Conservation (phyloP, 163 green algal genomes). For the Chlorella variabilis region DNA sequence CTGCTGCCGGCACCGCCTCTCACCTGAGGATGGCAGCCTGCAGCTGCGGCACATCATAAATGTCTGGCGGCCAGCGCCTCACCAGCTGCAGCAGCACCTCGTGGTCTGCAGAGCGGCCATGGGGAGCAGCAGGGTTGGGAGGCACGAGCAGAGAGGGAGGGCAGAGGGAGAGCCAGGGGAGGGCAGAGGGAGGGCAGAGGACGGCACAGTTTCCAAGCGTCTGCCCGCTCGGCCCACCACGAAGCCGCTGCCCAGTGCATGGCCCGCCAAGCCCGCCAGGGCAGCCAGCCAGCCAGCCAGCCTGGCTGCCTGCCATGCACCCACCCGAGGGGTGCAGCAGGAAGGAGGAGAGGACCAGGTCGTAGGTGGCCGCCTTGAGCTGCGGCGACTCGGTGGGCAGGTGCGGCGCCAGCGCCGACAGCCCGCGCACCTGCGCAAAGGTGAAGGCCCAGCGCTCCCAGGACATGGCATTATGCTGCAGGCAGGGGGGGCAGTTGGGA, state of each 20-base stretch:
- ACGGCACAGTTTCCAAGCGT: too few species aligned
- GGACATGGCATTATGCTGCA: conserved; percentile 57
- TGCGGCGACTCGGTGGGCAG: conserved; percentile 73
- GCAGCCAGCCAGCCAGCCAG: too few species aligned
- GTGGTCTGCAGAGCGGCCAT: conserved; percentile 65
- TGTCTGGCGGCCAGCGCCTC: conserved; percentile 56
- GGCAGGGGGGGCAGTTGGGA: too few species aligned
- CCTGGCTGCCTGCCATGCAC: not conserved
- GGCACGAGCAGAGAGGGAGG: too few species aligned
- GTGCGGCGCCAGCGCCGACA: conserved; percentile 75
- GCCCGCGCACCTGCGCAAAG: conserved; percentile 84
- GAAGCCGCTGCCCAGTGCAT: too few species aligned
- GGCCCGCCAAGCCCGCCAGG: too few species aligned
- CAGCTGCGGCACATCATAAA: conserved; percentile 59
- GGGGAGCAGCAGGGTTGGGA: not conserved
- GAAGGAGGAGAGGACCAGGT: conserved; percentile 61
- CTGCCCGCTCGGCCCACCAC: too few species aligned
- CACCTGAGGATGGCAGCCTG: conserved; percentile 59
- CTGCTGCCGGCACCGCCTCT: not conserved
- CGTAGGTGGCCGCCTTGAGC: conserved; percentile 70
- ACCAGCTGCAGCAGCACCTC: conserved; percentile 74
- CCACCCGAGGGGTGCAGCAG: conserved; percentile 42
- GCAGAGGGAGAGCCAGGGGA: too few species aligned
- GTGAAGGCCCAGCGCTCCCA: conserved; percentile 92
- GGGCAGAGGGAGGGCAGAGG: too few species aligned